Base-by-base conservation (phyloP, 2,329 filamentous ascomycete genomes). In the Aspergillus pseudoviridinutans region DNA sequence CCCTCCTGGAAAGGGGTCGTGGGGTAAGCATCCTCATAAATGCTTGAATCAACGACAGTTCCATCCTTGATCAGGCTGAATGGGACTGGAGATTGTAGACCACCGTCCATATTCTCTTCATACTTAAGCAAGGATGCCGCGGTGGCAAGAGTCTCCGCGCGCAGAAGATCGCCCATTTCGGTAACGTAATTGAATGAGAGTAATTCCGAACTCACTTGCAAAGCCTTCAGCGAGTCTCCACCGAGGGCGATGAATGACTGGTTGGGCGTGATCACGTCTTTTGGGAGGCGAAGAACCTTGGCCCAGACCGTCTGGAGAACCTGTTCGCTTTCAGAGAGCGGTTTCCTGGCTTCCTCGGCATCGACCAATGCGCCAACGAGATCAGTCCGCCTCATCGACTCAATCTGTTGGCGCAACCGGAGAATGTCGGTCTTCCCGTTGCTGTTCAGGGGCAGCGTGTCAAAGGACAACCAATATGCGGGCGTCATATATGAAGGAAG, bases 201-300 rank as follows among this genome's bases (percentile, higher is more conserved):
- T 4, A 55, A 42, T 20, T 53, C 50, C 10, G 60, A 58, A 14
- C 51, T 50, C 41, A 56, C 55, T 7, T 51, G 27, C 7, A 62
- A 56, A 25, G 55, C 58, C 27, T 59, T 55, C 22, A 62, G 53
- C 1, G 60, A 62, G 25, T 51, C 55, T 3, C 60, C 60, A 10
- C 60, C 60, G 14, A 62, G 60, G 28, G 50, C 50, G 22, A 57
- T 20, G 56, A 62, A 62, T 6, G 52, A 51, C 22, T 49, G 50
- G 41, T 58, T 38, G 41, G 49, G 52, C 29, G 38, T 51, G 22
- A 58, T 58, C 9, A 38, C 41, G 12, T 50, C 42, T n/a, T 44
- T 49, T 5, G 58, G 58, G 6, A 60, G 38, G 38, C 10, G 25
- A 25, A 57, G 44, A 28, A 61, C 51, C 7, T 50, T 29, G 50